Percentiles rank a stretch among this genome's conserved stretches.
Evolutionary conservation across 108 stramenopile species (phyloP).

Genomic region (Craspedostauros australis): DNA sequence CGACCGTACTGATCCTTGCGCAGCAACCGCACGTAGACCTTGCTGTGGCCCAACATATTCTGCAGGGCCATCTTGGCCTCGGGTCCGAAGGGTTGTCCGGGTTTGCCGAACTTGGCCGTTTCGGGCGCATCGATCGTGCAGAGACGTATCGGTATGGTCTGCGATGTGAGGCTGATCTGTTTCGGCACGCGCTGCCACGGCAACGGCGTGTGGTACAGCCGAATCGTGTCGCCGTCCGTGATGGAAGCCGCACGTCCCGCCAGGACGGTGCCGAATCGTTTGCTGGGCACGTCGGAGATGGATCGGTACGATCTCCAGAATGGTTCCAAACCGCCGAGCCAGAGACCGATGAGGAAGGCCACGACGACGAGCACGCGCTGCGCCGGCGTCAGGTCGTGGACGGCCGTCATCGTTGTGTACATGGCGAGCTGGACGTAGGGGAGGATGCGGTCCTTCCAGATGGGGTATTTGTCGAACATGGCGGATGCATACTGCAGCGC

Average conservation of each 20-base stretch:
- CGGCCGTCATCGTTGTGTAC: too few species aligned
- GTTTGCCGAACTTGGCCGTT: slow-evolving; percentile 44
- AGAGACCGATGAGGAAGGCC: too few species aligned
- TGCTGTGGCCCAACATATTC: slow-evolving; percentile 9
- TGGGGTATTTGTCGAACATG: too few species aligned
- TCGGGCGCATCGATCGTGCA: slow-evolving; percentile 53
- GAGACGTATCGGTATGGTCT: slow-evolving; percentile 37
- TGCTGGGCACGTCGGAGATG: slow-evolving; percentile 14
- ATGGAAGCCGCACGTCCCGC: slow-evolving; percentile 29
- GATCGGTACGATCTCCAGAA: slow-evolving; percentile 12
- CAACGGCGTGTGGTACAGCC: slow-evolving; percentile 34
- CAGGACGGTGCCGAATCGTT: slow-evolving; percentile 12
- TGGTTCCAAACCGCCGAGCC: not conserved
- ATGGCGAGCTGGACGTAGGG: too few species aligned
- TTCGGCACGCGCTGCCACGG: slow-evolving; percentile 16
- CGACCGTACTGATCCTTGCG: slow-evolving; percentile 47
- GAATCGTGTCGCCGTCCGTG: slow-evolving; percentile 47
- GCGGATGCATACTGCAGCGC: too few species aligned
- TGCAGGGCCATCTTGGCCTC: slow-evolving; percentile 39
- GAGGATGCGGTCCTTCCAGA: too few species aligned
- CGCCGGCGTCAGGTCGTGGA: too few species aligned
- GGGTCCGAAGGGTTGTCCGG: slow-evolving; percentile 43
- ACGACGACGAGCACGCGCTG: too few species aligned
- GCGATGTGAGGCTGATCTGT: slow-evolving; percentile 22
- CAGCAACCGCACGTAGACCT: slow-evolving; percentile 20